Evolutionary conservation across 2,329 filamentous ascomycete species (phyloP).

Genomic region (Neonectria punicea): DNA sequence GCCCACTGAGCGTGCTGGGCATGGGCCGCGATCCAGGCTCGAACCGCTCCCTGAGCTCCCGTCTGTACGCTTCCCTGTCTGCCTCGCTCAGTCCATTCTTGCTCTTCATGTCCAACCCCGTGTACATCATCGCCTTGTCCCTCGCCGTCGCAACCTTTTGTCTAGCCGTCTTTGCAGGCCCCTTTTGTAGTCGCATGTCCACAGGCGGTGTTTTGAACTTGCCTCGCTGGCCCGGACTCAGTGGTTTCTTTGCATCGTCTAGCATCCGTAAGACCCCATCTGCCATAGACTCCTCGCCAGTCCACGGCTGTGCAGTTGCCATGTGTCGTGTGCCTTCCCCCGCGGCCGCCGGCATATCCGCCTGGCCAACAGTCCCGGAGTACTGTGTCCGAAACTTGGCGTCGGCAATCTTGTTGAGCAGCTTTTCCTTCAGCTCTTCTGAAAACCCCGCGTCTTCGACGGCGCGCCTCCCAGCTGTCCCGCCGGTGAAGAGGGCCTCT

Average conservation of each 20-base stretch:
- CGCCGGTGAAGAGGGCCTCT: constrained; percentile 67
- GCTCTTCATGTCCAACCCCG: constrained; percentile 57
- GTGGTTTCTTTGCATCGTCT: constrained; percentile 79
- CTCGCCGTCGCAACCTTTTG: constrained; percentile 64
- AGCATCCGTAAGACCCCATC: constrained; percentile 88
- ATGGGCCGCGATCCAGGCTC: constrained; percentile 75
- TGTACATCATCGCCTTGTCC: constrained; percentile 66
- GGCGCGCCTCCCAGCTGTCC: constrained; percentile 67
- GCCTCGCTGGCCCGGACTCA: constrained; percentile 62
- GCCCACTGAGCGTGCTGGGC: constrained; percentile 80
- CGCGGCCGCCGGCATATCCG: constrained; percentile 64
- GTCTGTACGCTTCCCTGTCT: constrained; percentile 77
- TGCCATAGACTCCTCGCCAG: constrained; percentile 76
- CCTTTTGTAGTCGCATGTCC: constrained; percentile 61
- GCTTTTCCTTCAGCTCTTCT: constrained; percentile 67
- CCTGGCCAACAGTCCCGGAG: constrained; percentile 59
- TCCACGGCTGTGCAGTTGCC: constrained; percentile 78
- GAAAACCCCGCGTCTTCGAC: constrained; percentile 72
- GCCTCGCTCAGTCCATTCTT: constrained; percentile 70
- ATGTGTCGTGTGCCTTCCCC: constrained; percentile 75
- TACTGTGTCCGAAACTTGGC: constrained; percentile 65
- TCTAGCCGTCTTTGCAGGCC: constrained; percentile 53
- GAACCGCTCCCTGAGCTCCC: constrained; percentile 85
- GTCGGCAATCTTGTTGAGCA: constrained; percentile 66
- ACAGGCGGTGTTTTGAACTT: constrained; percentile 59